Conservation (phyloP, 352 stramenopile species). For the Phytophthora pinifolia region DNA sequence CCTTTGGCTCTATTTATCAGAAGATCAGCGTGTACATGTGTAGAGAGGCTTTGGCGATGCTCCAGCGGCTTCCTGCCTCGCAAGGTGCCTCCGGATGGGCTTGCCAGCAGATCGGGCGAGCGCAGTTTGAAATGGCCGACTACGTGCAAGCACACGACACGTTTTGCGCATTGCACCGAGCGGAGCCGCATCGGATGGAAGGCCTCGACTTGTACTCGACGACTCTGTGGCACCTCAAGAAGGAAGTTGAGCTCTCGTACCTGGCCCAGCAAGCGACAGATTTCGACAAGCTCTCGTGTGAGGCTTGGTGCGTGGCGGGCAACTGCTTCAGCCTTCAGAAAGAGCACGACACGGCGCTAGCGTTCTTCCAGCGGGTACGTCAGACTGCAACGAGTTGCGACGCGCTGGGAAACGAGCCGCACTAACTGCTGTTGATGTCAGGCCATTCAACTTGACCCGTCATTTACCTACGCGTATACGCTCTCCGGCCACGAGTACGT, state of each 20-base stretch:
- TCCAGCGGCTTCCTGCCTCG: slow-evolving; percentile 75
- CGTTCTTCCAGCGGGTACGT: slow-evolving; percentile 93
- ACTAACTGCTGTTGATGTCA: slow-evolving; percentile 14
- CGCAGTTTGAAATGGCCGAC: slow-evolving; percentile 96
- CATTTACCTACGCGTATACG: slow-evolving; percentile 98
- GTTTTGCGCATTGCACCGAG: slow-evolving; percentile 88
- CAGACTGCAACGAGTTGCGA: too few relatives aligned
- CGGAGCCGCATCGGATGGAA: slow-evolving; percentile 92
- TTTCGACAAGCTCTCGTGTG: slow-evolving; percentile 92
- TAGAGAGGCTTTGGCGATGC: slow-evolving; percentile 84
- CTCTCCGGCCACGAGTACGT: slow-evolving; percentile 98
- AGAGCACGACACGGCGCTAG: slow-evolving; percentile 95
- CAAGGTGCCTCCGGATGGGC: slow-evolving; percentile 94
- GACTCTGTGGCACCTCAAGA: slow-evolving; percentile 96
- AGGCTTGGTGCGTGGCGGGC: slow-evolving; percentile 96
- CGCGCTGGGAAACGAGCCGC: background rate
- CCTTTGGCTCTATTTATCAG: slow-evolving; percentile 77
- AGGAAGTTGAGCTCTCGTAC: slow-evolving; percentile 97
- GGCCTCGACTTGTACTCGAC: slow-evolving; percentile 96
- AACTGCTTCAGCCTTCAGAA: slow-evolving; percentile 99
- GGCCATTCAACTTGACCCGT: slow-evolving; percentile 93
- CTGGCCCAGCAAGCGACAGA: slow-evolving; percentile 93
- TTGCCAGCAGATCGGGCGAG: slow-evolving; percentile 92
- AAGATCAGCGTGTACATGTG: slow-evolving; percentile 80
- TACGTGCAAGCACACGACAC: slow-evolving; percentile 90